phyloP scores from a whole-genome alignment of 208 protist genomes.

The Naegleria gruberi region DNA sequence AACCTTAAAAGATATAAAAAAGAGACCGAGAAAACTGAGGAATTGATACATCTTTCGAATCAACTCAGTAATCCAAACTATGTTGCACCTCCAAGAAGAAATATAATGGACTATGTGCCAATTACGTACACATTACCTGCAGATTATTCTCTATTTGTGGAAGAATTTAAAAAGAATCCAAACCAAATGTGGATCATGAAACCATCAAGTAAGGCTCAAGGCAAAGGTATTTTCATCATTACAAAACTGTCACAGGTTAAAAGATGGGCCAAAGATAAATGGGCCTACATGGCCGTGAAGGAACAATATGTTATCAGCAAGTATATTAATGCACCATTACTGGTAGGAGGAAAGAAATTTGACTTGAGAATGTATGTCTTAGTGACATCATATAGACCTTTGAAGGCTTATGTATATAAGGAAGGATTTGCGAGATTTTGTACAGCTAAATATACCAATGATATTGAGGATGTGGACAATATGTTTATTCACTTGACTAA shows the following conservation, averaged over 20 bases:
- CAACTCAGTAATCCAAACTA: slow-evolving; percentile 37
- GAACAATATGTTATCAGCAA: slow-evolving; percentile 71
- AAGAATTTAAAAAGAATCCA: slow-evolving; percentile 76
- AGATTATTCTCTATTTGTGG: slow-evolving; percentile 84
- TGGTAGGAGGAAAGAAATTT: slow-evolving; percentile 92
- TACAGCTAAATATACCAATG: slow-evolving; percentile 42
- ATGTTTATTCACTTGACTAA: slow-evolving; percentile 90
- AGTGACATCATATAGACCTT: slow-evolving; percentile 78
- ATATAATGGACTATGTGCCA: slow-evolving; percentile 63
- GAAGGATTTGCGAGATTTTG: slow-evolving; percentile 87
- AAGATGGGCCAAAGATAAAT: slow-evolving; percentile 50
- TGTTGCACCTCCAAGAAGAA: slow-evolving; percentile 33
- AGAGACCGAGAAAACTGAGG: slow-evolving; percentile 9
- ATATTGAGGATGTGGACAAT: slow-evolving; percentile 50
- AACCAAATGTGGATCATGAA: slow-evolving; percentile 88
- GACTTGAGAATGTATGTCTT: slow-evolving; percentile 94
- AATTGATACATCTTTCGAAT: background rate
- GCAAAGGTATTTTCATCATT: slow-evolving; percentile 91
- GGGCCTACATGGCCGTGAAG: slow-evolving; percentile 20
- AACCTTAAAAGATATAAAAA: slow-evolving; percentile 81
- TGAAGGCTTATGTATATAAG: slow-evolving; percentile 77
- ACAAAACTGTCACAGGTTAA: slow-evolving; percentile 54
- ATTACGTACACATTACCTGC: slow-evolving; percentile 82
- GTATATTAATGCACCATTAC: slow-evolving; percentile 86
- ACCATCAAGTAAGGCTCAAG: slow-evolving; percentile 76